Evolutionary conservation across 2,329 filamentous ascomycete genomes (phyloP), one percentile per base, ranked within the genome.

Genomic region (Byssochlamys sp.): DNA sequence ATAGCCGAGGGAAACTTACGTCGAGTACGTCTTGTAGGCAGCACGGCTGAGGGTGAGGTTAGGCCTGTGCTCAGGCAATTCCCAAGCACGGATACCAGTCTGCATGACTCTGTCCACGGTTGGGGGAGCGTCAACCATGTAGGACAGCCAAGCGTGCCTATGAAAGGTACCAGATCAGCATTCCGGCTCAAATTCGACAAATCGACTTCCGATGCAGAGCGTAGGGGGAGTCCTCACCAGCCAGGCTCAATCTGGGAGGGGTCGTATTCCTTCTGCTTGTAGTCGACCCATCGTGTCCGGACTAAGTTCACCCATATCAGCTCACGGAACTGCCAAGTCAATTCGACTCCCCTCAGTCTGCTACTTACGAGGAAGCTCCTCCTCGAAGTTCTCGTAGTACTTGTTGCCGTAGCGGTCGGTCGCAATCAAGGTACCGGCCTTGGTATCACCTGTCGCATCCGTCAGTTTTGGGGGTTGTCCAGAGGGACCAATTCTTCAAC

Each of bases 201-300:
- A 45, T 35, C 26, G 7, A 39, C n/a, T 19, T 45, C n/a, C n/a
- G 19, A 33, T 33, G 2, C 10, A 33, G 31, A 33, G 31, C n/a
- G 1, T 19, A 24, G n/a, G 39, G 19, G 19, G 19, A 7, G n/a
- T 45, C 39, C 66, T 68, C 76, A 84, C 82, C 94, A 99, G 75
- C 92, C 89, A 54, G 92, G 91, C 76, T 97, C 92, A 67, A 96
- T 89, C 56, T 96, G 90, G 52, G 65, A 69, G 25, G 68, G 61
- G 66, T 83, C 74, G 56, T 69, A 73, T 70, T 97, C 90, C 67
- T 89, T 81, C 75, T 89, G 82, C 78, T 90, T 92, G 81, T 95
- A 99, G 76, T 97, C 91, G 63, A 99, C 89, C 94, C 95, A 99
- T 81, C 91, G 85, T 66, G 91, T 96, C 70, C 92, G 88, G 68